Evolutionary conservation across 2,329 filamentous ascomycete genomes (phyloP), one percentile per base, ranked within the genome.

Genomic region (Orbilia javanica): DNA sequence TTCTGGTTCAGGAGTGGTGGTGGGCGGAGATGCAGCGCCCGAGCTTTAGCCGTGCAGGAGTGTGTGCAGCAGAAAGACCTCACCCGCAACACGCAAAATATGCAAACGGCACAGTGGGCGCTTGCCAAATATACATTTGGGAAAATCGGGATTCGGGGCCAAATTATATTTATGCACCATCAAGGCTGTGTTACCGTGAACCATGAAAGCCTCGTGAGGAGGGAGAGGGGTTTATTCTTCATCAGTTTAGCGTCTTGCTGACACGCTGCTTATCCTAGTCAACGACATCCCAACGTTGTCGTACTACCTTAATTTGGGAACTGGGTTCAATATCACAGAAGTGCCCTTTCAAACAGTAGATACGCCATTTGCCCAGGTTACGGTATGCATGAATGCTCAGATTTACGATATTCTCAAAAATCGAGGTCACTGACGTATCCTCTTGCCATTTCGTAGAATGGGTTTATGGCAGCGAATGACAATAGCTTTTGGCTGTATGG

Each of bases 391-490:
- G 10, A 25, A 25, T 50, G 18, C 36, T 29, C 34, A 60, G 15
- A 29, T 20, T 53, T 27, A 8, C 18, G 22, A 44, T 57, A 69
- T 39, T 22, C 22, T 20, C 60, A 11, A 34, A 15, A n/a, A 11
- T 46, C 25, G 34, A 60, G 18, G 36, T 69, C 25, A 48, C 65
- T 52, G 20, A 46, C 11, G 31, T 27, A 29, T 36, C 31, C 34
- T 68, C 46, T 44, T 34, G 18, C 20, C 36, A 11, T 50, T 48
- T 22, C 39, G 48, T 42, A 73, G 39, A 55, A 80, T 70, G 81
- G 80, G 20, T 80, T 81, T 48, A 81, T 82, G 80, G 62, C 81
- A 20, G 80, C 80, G 27, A 82, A 82, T 62, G 75, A 82, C 22
- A 81, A 82, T 39, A 68, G 80, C 48, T 81, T 81, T 60, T 80